Evolutionary conservation across 164 flowering plant genomes (phyloP).

Genomic region (Annona squamosa): DNA sequence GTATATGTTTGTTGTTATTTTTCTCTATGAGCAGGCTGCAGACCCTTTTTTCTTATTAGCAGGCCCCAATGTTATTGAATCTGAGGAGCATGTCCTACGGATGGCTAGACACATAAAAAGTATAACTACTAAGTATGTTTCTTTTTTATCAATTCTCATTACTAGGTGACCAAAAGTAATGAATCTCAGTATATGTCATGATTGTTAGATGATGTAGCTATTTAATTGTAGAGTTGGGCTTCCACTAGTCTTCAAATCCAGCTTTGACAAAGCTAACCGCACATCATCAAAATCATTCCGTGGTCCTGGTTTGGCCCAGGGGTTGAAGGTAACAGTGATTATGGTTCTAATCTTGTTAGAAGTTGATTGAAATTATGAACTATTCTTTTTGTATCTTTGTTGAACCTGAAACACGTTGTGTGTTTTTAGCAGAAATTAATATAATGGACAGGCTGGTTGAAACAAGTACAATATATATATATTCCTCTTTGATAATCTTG

Average conservation of each 20-base stretch:
- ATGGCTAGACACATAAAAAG: conserved; percentile 76
- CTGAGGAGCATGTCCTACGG: conserved; percentile 75
- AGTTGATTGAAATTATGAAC: neutral
- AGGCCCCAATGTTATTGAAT: conserved; percentile 98
- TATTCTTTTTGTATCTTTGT: neutral
- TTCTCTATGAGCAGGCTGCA: conserved; percentile 38
- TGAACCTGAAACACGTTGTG: no score
- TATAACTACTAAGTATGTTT: conserved; percentile 61
- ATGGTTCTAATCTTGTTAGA: neutral
- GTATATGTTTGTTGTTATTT: neutral
- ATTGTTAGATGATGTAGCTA: neutral
- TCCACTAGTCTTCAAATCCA: conserved; percentile 85
- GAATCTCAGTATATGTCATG: neutral
- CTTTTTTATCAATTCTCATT: neutral
- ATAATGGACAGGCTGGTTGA: no score
- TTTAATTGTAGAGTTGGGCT: conserved; percentile 55
- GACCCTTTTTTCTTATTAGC: conserved; percentile 90
- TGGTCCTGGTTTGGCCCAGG: conserved; percentile 88
- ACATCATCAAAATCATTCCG: conserved; percentile 93
- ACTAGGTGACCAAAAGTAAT: neutral
- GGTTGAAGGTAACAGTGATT: conserved; percentile 52
- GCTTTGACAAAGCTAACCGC: conserved; percentile 97
- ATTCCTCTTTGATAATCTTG: no score
- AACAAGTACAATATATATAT: no score
- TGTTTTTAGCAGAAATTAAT: no score